Percentiles rank a stretch among this genome's conserved stretches.
Conservation (phyloP, 352 stramenopile species). For the Globisporangium rhizosaccharum region DNA sequence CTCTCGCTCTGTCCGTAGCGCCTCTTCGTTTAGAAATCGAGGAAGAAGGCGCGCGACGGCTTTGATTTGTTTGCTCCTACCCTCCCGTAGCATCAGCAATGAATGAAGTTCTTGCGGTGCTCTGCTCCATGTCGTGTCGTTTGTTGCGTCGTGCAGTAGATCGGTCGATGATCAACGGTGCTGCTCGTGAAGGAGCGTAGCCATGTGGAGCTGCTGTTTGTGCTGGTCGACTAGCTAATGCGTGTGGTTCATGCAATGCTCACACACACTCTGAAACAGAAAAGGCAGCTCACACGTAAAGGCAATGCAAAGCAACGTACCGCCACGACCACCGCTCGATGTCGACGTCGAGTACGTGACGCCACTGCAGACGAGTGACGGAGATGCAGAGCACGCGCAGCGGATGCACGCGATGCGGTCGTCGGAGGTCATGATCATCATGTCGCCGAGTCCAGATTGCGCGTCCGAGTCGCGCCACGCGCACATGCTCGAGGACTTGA, state of each 20-base stretch:
- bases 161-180: neutral
- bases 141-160: neutral
- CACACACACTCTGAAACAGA: too few species aligned
- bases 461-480: neutral
- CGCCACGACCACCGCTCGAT: too few species aligned
- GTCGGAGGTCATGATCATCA: conserved; percentile 5
- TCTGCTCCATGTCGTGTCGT: neutral
- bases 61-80: conserved; percentile 6
- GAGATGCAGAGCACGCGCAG: neutral
- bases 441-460: conserved; percentile 7
- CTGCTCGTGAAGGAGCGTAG: neutral
- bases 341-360: neutral
- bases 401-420: neutral
- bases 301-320: neutral
- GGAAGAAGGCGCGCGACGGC: conserved; percentile 13
- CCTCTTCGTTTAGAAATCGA: conserved; percentile 25
- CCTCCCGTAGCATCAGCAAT: conserved; percentile 10
- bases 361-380: neutral
- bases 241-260: too few species aligned
- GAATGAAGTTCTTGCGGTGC: conserved; percentile 20
- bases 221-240: too few species aligned
- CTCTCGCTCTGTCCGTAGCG: neutral
- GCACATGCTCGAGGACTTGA: neutral
- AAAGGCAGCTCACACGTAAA: too few species aligned
- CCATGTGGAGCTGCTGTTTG: neutral